These are phyloP conservation scores for Nicotiana knightiana DNA, from an alignment of 257 asterid genomes.

Conservation along the genomic window DNA sequence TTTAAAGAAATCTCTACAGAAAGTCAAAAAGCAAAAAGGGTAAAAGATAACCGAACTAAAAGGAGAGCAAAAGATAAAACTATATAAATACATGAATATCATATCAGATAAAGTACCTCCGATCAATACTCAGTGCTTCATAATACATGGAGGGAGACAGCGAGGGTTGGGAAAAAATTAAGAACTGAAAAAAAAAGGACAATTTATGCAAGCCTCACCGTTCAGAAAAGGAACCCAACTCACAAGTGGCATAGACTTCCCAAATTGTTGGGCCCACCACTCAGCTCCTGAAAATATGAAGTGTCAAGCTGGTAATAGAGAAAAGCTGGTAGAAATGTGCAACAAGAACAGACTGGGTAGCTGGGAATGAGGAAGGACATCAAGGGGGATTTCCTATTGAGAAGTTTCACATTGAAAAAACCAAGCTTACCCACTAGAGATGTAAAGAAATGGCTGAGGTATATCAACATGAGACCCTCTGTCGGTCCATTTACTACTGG, in stretches of 20 bases:
- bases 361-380: not conserved
- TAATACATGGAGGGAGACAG: not conserved
- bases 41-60: not conserved
- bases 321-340: not conserved
- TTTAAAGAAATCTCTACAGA: not conserved
- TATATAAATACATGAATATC: not conserved
- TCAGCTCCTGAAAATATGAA: conserved; percentile 56
- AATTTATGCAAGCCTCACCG: conserved; percentile 41
- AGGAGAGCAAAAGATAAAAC: not conserved
- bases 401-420: conserved; percentile 13
- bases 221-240: conserved; percentile 75
- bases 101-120: not conserved
- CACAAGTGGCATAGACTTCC: conserved; percentile 64
- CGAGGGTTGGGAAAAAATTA: not conserved
- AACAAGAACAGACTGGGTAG: not conserved
- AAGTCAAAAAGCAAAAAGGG: not conserved
- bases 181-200: not conserved
- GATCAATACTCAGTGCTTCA: not conserved
- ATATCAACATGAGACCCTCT: conserved; percentile 87
- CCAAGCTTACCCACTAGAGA: conserved; percentile 47
- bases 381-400: not conserved
- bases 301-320: conserved; percentile 13
- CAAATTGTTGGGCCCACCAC: conserved; percentile 91
- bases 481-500: conserved; percentile 94
- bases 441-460: conserved; percentile 61